Evolutionary conservation across 129 eudicot genomes (phyloP), one percentile per base, ranked within the genome.

Genomic region (Lactuca sativa): DNA sequence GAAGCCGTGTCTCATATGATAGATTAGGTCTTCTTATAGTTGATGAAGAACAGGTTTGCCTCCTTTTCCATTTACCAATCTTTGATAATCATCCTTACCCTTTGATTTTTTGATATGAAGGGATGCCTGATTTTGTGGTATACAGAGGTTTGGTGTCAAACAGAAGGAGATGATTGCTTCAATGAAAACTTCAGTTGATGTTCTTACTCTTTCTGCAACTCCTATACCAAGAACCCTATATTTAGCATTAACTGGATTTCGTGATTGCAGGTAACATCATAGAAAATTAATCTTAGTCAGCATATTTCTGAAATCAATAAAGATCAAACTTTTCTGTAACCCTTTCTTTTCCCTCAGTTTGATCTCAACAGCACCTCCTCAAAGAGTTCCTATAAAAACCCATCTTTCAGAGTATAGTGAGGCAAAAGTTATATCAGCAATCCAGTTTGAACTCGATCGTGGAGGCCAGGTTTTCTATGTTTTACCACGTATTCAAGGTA

Each of bases 391-490:
- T 41, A 85, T 90, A 66, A 93, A 78, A 77, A 93, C 99, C 31
- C 84, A 86, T 78, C 99, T 93, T 80, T 83, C 93, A 54, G 92
- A 92, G 56, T 90, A 67, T 78, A 82, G 85, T 52, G 77, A 83
- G 71, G 92, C 83, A 64, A 90, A 80, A 76, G 95, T 90, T 52
- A 71, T 79, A 75, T 85, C 97, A 55, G 99, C 99, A 57, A 90
- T 93, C 80, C 82, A 82, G 60, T 74, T 66, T 82, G 99, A 93
- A 71, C 79, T 93, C 78, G 99, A 90, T 62, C 89, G 97, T 40
- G 97, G 86, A 72, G 99, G 99, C 81, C 99, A 90, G 66, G 99
- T 90, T 73, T 93, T 93, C 79, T 93, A 93, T 83, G 99, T 93
- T 61, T 79, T 93, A 80, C 99, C 99, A 69, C 95, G 97, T 56